phyloP scores from a whole-genome alignment of 75 land plant species.

The Cunninghamia lanceolata region DNA sequence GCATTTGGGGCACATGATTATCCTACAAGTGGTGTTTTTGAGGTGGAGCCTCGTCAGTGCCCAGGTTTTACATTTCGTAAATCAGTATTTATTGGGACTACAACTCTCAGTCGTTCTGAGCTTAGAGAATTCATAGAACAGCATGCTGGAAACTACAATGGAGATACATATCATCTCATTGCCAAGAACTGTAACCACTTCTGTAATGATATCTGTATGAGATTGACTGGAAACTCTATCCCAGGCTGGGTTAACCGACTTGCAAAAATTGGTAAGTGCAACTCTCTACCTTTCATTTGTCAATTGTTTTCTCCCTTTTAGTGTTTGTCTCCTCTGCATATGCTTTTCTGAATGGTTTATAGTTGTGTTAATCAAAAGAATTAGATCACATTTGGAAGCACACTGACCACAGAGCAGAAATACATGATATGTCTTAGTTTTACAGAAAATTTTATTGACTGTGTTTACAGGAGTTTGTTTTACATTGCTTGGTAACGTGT shows the following conservation, averaged over 20 bases:
- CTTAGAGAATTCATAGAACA: constrained; percentile 81
- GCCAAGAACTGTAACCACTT: constrained; percentile 95
- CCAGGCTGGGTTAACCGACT: constrained; percentile 97
- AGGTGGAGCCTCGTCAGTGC: constrained; percentile 87
- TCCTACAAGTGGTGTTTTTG: constrained; percentile 89
- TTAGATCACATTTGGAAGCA: not conserved
- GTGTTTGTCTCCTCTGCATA: not conserved
- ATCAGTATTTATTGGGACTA: constrained; percentile 71
- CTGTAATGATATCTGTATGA: constrained; percentile 74
- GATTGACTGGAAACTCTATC: constrained; percentile 60
- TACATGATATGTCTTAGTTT: not conserved
- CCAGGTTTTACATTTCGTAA: constrained; percentile 87
- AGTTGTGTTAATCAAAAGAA: not conserved
- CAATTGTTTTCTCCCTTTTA: not conserved
- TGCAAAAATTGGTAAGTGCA: constrained; percentile 67
- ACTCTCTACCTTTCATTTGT: not conserved
- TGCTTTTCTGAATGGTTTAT: not conserved
- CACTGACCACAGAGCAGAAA: not conserved
- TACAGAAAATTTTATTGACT: not conserved
- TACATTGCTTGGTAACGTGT: not conserved
- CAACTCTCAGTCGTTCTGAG: constrained; percentile 57
- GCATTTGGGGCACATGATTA: constrained; percentile 94
- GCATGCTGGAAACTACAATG: constrained; percentile 65
- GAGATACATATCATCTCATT: constrained; percentile 89
- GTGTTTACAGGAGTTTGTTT: not conserved